Evolutionary conservation across 495 filamentous ascomycete genomes (phyloP), one percentile per base, ranked within the genome.

Genomic region (Cladorrhinum samala): DNA sequence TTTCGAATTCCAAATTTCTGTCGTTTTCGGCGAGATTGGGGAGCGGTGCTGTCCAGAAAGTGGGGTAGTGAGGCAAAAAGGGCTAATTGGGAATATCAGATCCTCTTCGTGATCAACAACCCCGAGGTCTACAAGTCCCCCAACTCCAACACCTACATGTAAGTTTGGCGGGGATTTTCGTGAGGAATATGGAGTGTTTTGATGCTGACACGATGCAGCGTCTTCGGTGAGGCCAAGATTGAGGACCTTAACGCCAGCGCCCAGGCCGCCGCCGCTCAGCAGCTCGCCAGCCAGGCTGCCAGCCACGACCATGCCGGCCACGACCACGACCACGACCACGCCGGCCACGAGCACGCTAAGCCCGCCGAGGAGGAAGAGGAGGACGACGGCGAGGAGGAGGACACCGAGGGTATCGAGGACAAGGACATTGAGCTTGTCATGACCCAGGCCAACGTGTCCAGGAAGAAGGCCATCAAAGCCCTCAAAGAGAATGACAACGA

Each of bases 351-450:
- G 56, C 77, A 77, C 57, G 88, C 55, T 30, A 58, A 94, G 39
- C 13, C 39, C n/a, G 17, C 11, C 81, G 87, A 94, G 76, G 87
- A 89, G 27, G 82, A 85, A 30, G 89, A 96, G 55, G 90, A 95
- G 56, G 92, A 97, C 59, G 94, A 98, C 59, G 91, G 84, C 53
- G 93, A 96, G 75, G 90, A 95, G 69, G 89, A 94, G 21, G 93
- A 97, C 64, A 91, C 95, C 57, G 73, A 83, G 41, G 93, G 91
- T 54, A 83, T 99, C 23, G 93, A 99, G 77, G 85, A 87, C 63
- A 99, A 99, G 83, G 93, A 99, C 68, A 97, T 99, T 63, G 94
- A 99, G 68, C 79, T 99, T 30, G 93, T 99, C 68, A 97, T 97
- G 91, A 89, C 89, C 56, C 89, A 98, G 78, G 93, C 93, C 54